Percentiles rank a stretch among this genome's conserved stretches.
Evolutionary conservation across 1,284 basidiomycete species (phyloP).

Genomic region (Agroathelia rolfsii): DNA sequence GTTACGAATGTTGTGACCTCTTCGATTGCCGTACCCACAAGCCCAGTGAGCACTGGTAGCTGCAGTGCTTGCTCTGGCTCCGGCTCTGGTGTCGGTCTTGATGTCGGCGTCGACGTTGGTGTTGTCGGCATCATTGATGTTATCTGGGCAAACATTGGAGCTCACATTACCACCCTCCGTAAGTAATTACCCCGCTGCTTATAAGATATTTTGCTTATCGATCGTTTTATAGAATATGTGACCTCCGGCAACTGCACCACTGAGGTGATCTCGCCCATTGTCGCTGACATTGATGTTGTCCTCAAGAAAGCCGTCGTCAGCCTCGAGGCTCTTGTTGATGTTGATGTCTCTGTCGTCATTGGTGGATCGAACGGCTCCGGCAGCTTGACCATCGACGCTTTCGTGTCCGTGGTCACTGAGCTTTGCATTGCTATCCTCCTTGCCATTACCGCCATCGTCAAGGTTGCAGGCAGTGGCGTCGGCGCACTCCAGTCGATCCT

Average conservation of each 20-base stretch:
- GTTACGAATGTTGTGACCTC: conserved; percentile 16
- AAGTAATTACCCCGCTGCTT: no score
- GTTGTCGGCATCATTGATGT: conserved; percentile 1
- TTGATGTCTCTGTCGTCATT: conserved; percentile 20
- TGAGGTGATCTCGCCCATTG: conserved; percentile 18
- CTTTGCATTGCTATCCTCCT: conserved; percentile 12
- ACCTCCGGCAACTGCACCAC: conserved; percentile 19
- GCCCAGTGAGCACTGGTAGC: conserved; percentile 5
- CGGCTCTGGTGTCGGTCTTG: conserved; percentile 9
- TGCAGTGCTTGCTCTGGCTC: conserved; percentile 6
- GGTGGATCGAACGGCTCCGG: conserved; percentile 20
- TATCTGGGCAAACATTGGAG: conserved; percentile 2
- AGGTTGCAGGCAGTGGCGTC: conserved; percentile 19
- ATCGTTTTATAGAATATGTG: conserved; percentile 1
- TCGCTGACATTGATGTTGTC: conserved; percentile 21
- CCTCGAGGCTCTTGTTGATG: conserved; percentile 25
- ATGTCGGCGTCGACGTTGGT: conserved; percentile 3
- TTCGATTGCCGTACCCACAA: conserved; percentile 11
- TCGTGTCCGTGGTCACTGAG: conserved; percentile 24
- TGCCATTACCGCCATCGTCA: conserved; percentile 26
- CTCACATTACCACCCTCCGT: not conserved
- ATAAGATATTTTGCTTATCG: no score
- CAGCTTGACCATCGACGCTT: conserved; percentile 18
- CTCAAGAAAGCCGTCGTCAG: conserved; percentile 20
- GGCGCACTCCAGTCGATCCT: conserved; percentile 16